Evolutionary conservation across 495 filamentous ascomycete genomes (phyloP), one percentile per base, ranked within the genome.

Genomic region (Neurospora sp.): DNA sequence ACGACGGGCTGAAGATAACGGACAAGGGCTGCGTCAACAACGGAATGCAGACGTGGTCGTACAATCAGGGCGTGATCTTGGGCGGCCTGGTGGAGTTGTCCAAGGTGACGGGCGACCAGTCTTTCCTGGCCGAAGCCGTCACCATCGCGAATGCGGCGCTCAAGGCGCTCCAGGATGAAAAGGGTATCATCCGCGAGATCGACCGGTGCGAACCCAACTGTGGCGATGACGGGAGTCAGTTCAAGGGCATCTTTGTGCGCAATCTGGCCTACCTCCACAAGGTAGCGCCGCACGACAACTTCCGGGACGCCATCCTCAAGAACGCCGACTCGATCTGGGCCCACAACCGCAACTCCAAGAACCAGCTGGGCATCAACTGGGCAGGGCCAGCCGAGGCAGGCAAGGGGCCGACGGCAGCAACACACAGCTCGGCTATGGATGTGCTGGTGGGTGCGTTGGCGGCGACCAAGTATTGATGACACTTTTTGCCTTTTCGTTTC

Each of bases 41-140:
- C 78, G 85, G 85, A 39, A 79, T 81, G 41, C 84, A 85, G 9
- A 87, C 89, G 68, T 94, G 88, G 88, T 88, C 90, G 0, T 95
- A 95, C 83, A 95, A 94, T 82, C 92, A 95, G 81, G 92, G 92
- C 44, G 91, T 93, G 38, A 83, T 94, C 42, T 85, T 94, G 14
- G 92, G 92, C 16, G 92, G 85, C 0, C 85, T 94, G 1, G 88
- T 91, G 61, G 91, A 94, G 80, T 83, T 94, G 69, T 80, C 84
- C 78, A 82, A 79, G 72, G 89, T 88, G 1, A 84, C 85, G 2
- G 83, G 85, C 0, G 85, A 91, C 75, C 16, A 73, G 14, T 81
- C 83, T n/a, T 85, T 87, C 35, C 80, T 93, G 12, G 74, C 76
- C 27, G 79, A 85, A 1, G 92, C 92, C n/a, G 81, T 83, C 38